phyloP scores from a whole-genome alignment of 2,329 filamentous ascomycete genomes.

The Epichloe bromicola region DNA sequence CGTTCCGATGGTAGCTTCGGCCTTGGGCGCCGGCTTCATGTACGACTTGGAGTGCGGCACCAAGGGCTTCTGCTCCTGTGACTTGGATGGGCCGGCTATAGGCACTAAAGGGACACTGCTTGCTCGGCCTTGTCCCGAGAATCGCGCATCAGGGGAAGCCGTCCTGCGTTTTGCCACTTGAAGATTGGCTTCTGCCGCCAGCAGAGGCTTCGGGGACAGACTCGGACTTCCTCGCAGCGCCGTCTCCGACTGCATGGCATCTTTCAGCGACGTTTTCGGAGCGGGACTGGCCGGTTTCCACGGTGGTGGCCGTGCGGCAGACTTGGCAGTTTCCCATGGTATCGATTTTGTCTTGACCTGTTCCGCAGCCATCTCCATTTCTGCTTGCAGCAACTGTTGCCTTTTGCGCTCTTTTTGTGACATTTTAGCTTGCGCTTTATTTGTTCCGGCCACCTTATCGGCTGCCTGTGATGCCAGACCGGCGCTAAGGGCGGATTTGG shows the following conservation, averaged over 20 bases:
- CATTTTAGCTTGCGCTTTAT: conserved; percentile 43
- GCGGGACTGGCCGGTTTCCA: conserved; percentile 50
- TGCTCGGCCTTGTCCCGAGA: conserved; percentile 41
- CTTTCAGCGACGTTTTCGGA: conserved; percentile 36
- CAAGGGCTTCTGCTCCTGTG: conserved; percentile 26
- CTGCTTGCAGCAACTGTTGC: conserved; percentile 55
- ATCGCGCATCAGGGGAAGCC: conserved; percentile 50
- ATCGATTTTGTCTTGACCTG: conserved; percentile 18
- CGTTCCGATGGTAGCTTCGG: conserved; percentile 52
- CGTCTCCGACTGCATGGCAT: conserved; percentile 27
- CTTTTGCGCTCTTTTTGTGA: conserved; percentile 90
- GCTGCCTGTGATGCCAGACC: conserved; percentile 38
- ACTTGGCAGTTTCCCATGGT: conserved; percentile 31
- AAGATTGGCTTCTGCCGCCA: conserved; percentile 28
- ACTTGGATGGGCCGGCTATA: conserved; percentile 15
- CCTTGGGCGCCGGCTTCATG: conserved; percentile 42
- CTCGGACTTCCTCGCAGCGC: conserved; percentile 15
- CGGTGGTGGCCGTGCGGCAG: conserved; percentile 35
- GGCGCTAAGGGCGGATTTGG: conserved; percentile 39
- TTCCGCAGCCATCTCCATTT: conserved; percentile 26
- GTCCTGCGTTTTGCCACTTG: conserved; percentile 32
- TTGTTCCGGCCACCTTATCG: conserved; percentile 24
- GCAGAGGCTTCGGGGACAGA: conserved; percentile 27
- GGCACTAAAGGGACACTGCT: conserved; percentile 19
- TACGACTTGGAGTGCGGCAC: conserved; percentile 49